Evolutionary conservation across 164 flowering plant genomes (phyloP).

Genomic region (Berberis vulgaris): DNA sequence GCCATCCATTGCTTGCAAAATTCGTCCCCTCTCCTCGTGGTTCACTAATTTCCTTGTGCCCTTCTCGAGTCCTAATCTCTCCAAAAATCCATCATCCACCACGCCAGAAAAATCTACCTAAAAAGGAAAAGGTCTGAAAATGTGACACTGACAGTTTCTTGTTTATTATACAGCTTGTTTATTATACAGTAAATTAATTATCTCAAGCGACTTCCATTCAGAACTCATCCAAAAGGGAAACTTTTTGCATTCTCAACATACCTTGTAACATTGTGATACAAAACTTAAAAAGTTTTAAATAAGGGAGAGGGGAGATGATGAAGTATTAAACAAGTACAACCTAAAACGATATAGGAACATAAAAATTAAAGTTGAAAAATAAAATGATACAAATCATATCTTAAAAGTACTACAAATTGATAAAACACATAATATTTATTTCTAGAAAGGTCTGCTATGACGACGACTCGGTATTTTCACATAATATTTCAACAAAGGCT

Average conservation of each 20-base stretch:
- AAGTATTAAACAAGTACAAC: background rate
- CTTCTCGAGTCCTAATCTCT: slow-evolving; percentile 68
- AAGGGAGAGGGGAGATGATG: background rate
- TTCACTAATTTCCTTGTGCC: slow-evolving; percentile 83
- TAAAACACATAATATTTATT: too few species aligned
- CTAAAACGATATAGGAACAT: background rate
- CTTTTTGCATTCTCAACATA: background rate
- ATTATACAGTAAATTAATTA: too few species aligned
- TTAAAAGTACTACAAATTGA: too few species aligned
- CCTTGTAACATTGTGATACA: background rate
- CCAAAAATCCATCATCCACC: slow-evolving; percentile 70
- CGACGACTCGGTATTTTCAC: too few species aligned
- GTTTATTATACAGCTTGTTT: too few species aligned
- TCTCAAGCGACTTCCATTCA: background rate
- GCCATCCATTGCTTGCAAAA: slow-evolving; percentile 94
- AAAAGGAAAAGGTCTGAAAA: background rate
- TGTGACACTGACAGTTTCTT: background rate
- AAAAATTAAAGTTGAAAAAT: too few species aligned
- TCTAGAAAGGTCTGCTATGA: too few species aligned
- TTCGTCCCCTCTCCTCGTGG: slow-evolving; percentile 90
- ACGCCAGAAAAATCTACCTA: slow-evolving; percentile 96
- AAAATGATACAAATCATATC: too few species aligned
- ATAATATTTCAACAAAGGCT: too few species aligned
- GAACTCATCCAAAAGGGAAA: background rate
- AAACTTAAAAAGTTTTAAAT: background rate